Base-by-base conservation (phyloP, 495 filamentous ascomycete species). In the Neurospora sp. region DNA sequence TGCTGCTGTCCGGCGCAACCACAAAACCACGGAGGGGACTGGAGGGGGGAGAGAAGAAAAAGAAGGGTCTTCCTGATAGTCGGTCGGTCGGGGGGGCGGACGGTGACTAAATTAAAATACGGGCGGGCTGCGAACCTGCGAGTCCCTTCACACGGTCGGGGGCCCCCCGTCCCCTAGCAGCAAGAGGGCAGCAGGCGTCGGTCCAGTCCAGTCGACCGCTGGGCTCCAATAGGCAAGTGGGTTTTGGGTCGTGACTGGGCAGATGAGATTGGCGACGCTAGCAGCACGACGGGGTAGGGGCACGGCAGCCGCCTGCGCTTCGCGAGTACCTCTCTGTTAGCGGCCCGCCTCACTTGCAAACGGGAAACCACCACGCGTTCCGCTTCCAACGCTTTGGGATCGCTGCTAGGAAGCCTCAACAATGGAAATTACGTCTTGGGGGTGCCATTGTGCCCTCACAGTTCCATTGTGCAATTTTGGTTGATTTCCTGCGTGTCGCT, bases 41-140 rank as follows among this genome's bases (percentile, higher is more conserved):
- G 71, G 69, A 39, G 70, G 62, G 62, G 72, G 23, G 70, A 72
- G 73, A 74, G 40, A 37, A 71, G 69, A 41, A 39, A 74, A 74
- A 70, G 38, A 71, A 71, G 31, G 69, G 69, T 70, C 54, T 74
- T 49, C 44, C 35, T 71, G 66, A 35, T 18, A 16, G 27, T 31
- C 27, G 54, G 54, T 66, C 27, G 54, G 54, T 18, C 20, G 49
- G 54, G 60, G 54, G 23, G 7, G 69, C 5, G 54, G 73, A 20
- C 40, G 39, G 70, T 70, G 75, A 73, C 75, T 77, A 77, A 77
- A 77, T 77, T 73, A 75, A 76, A 76, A 75, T 73, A 73, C 74
- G 73, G 38, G 66, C 20, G 39, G 40, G 37, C 49, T 23, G 62
- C 70, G 23, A 70, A 49, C 27, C 69, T 73, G 75, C 73, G 75